Evolutionary conservation across 2,329 filamentous ascomycete species (phyloP).

Genomic region (Talaromyces atroroseus): DNA sequence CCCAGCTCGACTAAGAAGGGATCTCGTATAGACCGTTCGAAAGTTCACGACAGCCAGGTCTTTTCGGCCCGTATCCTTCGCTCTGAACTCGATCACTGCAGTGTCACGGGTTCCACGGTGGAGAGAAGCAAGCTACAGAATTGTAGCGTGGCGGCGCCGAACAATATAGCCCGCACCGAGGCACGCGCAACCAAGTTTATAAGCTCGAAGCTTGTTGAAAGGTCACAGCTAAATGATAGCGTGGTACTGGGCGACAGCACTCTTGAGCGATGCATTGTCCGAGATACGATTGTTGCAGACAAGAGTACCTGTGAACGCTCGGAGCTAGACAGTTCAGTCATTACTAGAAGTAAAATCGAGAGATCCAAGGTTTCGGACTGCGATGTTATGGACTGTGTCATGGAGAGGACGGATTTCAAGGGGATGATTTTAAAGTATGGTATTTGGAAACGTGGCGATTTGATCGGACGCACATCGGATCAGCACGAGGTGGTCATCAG

Average conservation of each 20-base stretch:
- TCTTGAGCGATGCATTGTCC: constrained; percentile 8
- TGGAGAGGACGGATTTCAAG: constrained; percentile 13
- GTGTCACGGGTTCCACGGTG: constrained; percentile 1
- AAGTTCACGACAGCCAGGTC: neutral
- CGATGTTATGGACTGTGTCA: constrained; percentile 17
- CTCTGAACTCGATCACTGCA: constrained; percentile 7
- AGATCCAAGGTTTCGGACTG: constrained; percentile 14
- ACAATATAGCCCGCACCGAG: neutral
- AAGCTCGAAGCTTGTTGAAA: constrained; percentile 7
- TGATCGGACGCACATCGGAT: constrained; percentile 16
- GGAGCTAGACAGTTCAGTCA: constrained; percentile 2
- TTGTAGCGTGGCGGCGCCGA: neutral
- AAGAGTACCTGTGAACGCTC: constrained; percentile 8
- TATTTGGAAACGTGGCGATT: constrained; percentile 17
- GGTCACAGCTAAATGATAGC: constrained; percentile 11
- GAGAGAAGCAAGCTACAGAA: constrained; percentile 3
- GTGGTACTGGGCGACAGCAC: constrained; percentile 9
- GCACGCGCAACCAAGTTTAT: constrained; percentile 11
- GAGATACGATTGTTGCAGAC: constrained; percentile 10
- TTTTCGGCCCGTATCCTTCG: constrained; percentile 7
- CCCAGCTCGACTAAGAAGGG: neutral
- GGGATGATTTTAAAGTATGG: constrained; percentile 18
- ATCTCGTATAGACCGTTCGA: neutral
- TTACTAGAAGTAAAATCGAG: constrained; percentile 14
- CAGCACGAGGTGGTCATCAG: constrained; percentile 13